Evolutionary conservation across 805 yeast genomes (phyloP).

Genomic region (Yarrowia sp.): DNA sequence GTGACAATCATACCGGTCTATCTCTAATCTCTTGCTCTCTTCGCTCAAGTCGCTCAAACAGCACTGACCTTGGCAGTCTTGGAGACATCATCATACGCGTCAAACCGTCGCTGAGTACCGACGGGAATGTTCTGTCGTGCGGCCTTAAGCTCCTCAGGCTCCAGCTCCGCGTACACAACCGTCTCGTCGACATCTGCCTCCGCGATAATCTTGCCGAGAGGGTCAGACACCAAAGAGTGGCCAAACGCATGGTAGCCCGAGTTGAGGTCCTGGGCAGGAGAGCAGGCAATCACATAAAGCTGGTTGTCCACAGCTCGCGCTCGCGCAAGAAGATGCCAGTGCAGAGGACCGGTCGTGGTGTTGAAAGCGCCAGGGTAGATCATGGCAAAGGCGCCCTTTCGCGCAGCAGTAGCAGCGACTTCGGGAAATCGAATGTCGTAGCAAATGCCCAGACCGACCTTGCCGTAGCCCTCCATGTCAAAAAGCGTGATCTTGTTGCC

Average conservation of each 20-base stretch:
- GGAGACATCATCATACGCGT: conserved; percentile 52
- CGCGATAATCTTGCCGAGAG: conserved; percentile 77
- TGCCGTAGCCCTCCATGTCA: conserved; percentile 60
- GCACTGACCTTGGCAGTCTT: conserved; percentile 32
- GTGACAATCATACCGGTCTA: too few relatives aligned
- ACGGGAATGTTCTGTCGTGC: conserved; percentile 71
- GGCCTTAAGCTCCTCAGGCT: conserved; percentile 54
- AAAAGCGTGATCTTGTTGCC: conserved; percentile 82
- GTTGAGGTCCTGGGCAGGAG: conserved; percentile 88
- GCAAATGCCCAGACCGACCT: conserved; percentile 81
- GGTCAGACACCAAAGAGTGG: conserved; percentile 78
- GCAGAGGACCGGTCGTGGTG: conserved; percentile 85
- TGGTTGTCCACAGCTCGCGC: conserved; percentile 91
- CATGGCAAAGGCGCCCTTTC: conserved; percentile 70
- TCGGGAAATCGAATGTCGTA: conserved; percentile 95
- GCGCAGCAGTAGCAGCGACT: conserved; percentile 64
- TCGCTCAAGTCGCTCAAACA: conserved; percentile 24
- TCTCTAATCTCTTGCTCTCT: too few relatives aligned
- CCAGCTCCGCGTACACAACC: conserved; percentile 69
- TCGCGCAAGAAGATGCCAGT: conserved; percentile 77
- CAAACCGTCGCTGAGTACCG: conserved; percentile 67
- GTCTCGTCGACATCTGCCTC: conserved; percentile 81
- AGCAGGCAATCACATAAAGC: conserved; percentile 78
- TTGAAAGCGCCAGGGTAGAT: conserved; percentile 94
- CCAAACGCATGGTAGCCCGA: conserved; percentile 83